phyloP scores from a whole-genome alignment of 441 rosid species.

The Pelargonium fulgidum region DNA sequence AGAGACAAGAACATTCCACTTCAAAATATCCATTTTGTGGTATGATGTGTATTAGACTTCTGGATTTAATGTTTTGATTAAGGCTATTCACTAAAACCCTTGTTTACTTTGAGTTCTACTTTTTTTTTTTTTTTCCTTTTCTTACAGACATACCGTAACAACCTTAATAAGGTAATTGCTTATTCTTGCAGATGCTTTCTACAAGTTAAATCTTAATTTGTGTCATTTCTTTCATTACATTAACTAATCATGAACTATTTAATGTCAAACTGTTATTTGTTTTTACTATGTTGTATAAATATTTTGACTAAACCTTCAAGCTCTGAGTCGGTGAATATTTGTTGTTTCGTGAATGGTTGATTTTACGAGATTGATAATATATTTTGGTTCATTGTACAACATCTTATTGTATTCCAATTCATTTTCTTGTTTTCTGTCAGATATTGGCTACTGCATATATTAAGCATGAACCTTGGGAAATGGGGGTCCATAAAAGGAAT shows the following conservation, averaged over 20 bases:
- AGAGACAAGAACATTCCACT: conserved; percentile 72
- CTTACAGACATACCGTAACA: conserved; percentile 86
- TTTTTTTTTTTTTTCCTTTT: too few relatives aligned
- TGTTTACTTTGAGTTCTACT: conserved; percentile 13
- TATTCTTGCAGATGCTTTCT: conserved; percentile 12
- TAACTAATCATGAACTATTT: background rate
- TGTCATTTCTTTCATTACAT: conserved; percentile 1
- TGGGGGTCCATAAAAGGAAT: conserved; percentile 97
- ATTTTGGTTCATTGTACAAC: conserved; percentile 6
- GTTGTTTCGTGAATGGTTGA: background rate
- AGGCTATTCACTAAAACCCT: conserved; percentile 23
- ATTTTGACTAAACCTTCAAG: background rate
- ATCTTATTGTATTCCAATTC: background rate
- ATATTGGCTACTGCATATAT: conserved; percentile 81
- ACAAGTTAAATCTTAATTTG: background rate
- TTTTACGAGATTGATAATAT: background rate
- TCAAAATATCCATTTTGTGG: conserved; percentile 96
- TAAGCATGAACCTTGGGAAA: conserved; percentile 87
- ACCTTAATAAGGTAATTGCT: conserved; percentile 75
- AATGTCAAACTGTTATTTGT: background rate
- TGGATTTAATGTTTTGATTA: conserved; percentile 18
- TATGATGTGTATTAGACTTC: conserved; percentile 28
- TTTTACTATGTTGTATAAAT: background rate
- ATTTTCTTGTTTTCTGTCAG: conserved; percentile 34
- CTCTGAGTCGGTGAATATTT: background rate